Evolutionary conservation across 1,284 basidiomycete genomes (phyloP).

Genomic region (Vanrija sp.): DNA sequence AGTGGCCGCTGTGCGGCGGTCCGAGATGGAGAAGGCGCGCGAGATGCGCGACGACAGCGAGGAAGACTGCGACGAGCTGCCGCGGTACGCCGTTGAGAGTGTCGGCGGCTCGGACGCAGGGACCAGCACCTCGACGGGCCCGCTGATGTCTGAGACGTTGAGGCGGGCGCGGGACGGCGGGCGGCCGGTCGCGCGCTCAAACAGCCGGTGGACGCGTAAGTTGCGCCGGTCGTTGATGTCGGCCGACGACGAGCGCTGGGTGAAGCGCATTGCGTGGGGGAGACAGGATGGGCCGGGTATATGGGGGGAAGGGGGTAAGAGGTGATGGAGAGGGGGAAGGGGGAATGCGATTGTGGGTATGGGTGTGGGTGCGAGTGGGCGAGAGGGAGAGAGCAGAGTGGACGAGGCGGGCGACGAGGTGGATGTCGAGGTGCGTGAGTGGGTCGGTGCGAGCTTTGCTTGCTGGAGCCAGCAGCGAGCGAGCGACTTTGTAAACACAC

Average conservation of each 20-base stretch:
- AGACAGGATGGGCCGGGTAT: background rate
- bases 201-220: background rate
- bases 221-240: background rate
- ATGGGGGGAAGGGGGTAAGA: background rate
- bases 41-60: conserved; percentile 5
- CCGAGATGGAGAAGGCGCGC: conserved; percentile 4
- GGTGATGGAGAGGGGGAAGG: background rate
- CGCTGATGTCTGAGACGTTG: background rate
- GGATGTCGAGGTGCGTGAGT: too few relatives aligned
- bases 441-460: too few relatives aligned
- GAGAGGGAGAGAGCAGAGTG: background rate
- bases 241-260: background rate
- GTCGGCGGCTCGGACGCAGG: background rate
- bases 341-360: background rate
- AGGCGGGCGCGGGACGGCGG: background rate
- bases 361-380: background rate
- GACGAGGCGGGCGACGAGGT: background rate
- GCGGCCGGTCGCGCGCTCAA: too few relatives aligned
- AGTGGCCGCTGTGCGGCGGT: background rate
- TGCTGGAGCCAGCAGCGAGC: too few relatives aligned
- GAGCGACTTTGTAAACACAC: too few relatives aligned
- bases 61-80: background rate
- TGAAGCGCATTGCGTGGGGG: background rate
- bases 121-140: background rate
- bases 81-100: background rate